Evolutionary conservation across 768 basidiomycete genomes (phyloP).

Genomic region (Boletus subparvulus): DNA sequence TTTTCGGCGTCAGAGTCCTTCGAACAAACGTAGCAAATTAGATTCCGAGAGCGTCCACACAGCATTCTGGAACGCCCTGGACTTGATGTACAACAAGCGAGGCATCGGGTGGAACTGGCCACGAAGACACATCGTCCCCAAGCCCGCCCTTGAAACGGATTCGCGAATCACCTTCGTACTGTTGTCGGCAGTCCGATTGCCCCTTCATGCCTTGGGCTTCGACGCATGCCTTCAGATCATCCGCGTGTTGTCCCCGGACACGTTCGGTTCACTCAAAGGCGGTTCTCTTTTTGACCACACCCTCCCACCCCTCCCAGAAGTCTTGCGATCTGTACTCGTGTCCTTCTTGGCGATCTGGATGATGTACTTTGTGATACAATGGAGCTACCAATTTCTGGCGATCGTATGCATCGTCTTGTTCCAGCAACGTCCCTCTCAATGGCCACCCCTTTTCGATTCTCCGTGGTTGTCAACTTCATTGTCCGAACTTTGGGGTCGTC

Average conservation of each 20-base stretch:
- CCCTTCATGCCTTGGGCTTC: constrained; percentile 7
- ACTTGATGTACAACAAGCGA: constrained; percentile 21
- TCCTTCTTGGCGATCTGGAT: constrained; percentile 34
- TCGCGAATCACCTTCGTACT: constrained; percentile 15
- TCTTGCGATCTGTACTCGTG: constrained; percentile 42
- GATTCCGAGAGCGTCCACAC: constrained; percentile 1
- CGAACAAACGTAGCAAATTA: background rate
- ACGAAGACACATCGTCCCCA: constrained; percentile 13
- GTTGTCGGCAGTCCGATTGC: background rate
- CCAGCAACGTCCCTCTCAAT: constrained; percentile 47
- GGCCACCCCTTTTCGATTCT: constrained; percentile 60
- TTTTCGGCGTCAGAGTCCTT: constrained; percentile 8
- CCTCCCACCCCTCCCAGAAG: constrained; percentile 32
- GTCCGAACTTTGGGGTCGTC: constrained; percentile 57
- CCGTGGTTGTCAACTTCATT: constrained; percentile 61
- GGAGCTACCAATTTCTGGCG: constrained; percentile 40
- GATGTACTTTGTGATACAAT: constrained; percentile 47
- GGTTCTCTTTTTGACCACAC: constrained; percentile 36
- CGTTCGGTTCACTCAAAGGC: constrained; percentile 35
- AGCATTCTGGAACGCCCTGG: constrained; percentile 26
- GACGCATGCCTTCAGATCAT: constrained; percentile 11
- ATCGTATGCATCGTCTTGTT: constrained; percentile 48
- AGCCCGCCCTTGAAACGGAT: constrained; percentile 3
- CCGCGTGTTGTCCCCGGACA: constrained; percentile 37
- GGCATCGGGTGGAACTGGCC: constrained; percentile 32